Base-by-base conservation (phyloP, 352 stramenopile genomes). In the Pythium insidiosum region DNA sequence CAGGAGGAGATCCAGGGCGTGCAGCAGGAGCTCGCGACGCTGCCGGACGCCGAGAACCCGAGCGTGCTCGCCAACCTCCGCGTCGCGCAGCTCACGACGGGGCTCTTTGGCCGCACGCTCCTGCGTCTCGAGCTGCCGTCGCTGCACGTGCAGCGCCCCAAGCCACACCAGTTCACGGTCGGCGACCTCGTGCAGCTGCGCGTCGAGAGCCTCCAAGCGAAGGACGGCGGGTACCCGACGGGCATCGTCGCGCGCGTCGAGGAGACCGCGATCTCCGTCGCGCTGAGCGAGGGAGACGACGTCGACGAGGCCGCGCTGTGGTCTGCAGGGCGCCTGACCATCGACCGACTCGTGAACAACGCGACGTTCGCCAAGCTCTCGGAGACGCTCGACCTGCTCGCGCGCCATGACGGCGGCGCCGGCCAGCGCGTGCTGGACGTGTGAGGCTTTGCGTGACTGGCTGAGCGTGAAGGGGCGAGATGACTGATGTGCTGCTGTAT, bases 311-410 rank as follows among this genome's bases (percentile, higher is more conserved):
- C 68, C 28, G 58, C 74, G 10, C 41, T 80, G 26, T 40, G 71
- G 7, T 24, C 42, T n/a, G 5, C 47, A 60, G 19, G 45, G 10
- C 33, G 37, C 29, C 31, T 91, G 3, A 81, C 77, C 15, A 53
- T 95, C 18, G 84, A 95, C 43, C 71, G 80, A 25, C 54, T 95
- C 9, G 76, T 83, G 23, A 96, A 94, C 58, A 88, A 88, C 37
- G 80, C 80, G 15, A 95, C 83, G 10, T 91, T 89, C 45, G 36
- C 61, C 33, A 93, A 93, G 50, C 58, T 94, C 36, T 65, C 63
- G 0, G 62, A 47, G 22, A 67, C 63, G 22, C 57, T 94, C 26
- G 78, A 91, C 20, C 61, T 68, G 36, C 61, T 95, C 31, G 58
- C 53, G 25, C 87, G 91, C 40, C 67, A 66, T 33, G 61, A 76